Evolutionary conservation across 2,329 filamentous ascomycete genomes (phyloP), one percentile per base, ranked within the genome.

Genomic region (Penicillium sp.): DNA sequence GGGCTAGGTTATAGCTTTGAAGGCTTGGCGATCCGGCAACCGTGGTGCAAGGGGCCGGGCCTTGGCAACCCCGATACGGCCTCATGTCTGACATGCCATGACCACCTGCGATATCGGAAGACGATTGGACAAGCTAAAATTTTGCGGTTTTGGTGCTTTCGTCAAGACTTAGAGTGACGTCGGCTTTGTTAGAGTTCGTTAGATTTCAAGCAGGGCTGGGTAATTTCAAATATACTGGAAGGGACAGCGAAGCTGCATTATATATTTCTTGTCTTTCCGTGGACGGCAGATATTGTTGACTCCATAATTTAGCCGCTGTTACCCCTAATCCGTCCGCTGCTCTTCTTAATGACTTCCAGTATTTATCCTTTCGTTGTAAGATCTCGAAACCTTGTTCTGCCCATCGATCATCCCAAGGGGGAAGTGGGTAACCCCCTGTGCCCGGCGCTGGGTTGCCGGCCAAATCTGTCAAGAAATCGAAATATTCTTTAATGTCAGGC

Each of bases 401-500:
- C 67, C 67, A 69, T 12, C 59, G 60, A 10, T 66, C 61, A 19
- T 72, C 67, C 49, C 69, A 75, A 0, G 58, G 60, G 2, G 69
- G 67, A 39, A 75, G 53, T 7, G 54, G 52, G 15, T 70, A 64
- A 1, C 65, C 69, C 0, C 58, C 64, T 1, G 67, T 70, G 1
- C 64, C 69, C 4, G 59, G 51, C 0, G 61, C 64, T 6, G 72
- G 68, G 2, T 69, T 62, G 0, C 72, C 71, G 1, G 72, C 71
- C 15, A 74, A 59, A 0, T 56, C 58, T 2, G 67, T 57, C 24
- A 74, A 55, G 10, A 67, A 64, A 48, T 71, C 66, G 43, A 73
- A 74, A 48, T 69, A 73, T 0, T 61, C 61, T 21, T 65, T 61
- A 32, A 71, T 73, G 47, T 74, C 62, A 13, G 60, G 56, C 38